phyloP scores from a whole-genome alignment of 495 filamentous ascomycete species.

The Penicillium odoratum region DNA sequence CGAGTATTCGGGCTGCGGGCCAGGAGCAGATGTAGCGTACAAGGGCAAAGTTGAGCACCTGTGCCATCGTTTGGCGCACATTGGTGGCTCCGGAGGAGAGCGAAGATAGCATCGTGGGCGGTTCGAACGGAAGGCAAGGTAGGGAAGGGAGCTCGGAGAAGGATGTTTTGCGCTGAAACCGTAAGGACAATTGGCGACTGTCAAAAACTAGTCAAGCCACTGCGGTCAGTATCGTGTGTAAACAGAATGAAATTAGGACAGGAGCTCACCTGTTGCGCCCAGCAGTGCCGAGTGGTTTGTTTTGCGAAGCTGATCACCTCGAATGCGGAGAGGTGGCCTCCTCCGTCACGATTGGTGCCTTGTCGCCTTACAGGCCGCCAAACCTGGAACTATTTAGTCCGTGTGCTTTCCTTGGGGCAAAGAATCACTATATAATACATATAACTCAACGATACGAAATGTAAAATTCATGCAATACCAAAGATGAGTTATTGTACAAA shows the following conservation, averaged over 20 bases:
- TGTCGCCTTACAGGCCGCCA: slow-evolving; percentile 2
- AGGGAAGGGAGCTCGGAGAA: neutral
- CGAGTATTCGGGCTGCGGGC: neutral
- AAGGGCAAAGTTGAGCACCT: slow-evolving; percentile 92
- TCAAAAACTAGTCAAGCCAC: neutral
- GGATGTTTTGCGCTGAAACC: neutral
- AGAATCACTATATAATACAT: no score
- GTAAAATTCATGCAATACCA: no score
- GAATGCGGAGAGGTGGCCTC: slow-evolving; percentile 35
- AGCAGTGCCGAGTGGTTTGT: slow-evolving; percentile 18
- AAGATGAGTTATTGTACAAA: no score
- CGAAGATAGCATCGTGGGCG: slow-evolving; percentile 67
- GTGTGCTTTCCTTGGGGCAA: no score
- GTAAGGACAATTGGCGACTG: neutral
- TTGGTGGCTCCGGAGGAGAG: slow-evolving; percentile 61
- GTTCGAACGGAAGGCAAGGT: slow-evolving; percentile 7
- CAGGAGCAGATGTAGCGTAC: slow-evolving; percentile 72
- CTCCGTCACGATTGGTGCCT: slow-evolving; percentile 5
- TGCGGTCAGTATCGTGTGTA: neutral
- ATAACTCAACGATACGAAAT: no score
- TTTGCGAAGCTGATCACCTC: slow-evolving; percentile 19
- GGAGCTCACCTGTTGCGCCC: slow-evolving; percentile 7
- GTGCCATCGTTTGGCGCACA: slow-evolving; percentile 81
- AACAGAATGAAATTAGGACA: neutral
- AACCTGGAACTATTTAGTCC: neutral